Base-by-base conservation (phyloP, 2,329 filamentous ascomycete genomes). In the Aspergillus proliferans region DNA sequence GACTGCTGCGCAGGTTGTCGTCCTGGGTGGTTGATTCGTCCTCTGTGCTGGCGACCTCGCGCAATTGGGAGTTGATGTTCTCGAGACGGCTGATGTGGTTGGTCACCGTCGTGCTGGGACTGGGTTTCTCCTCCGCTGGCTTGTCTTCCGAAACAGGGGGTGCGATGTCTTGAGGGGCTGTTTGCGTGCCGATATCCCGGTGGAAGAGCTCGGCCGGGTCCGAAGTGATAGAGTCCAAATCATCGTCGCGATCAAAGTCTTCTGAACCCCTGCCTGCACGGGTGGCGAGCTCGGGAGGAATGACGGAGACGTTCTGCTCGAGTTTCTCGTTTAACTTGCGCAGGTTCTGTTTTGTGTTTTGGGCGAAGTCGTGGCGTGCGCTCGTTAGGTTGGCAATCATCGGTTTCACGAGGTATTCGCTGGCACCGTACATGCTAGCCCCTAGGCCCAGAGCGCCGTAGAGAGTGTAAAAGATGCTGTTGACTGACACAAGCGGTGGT, bases 161-260 rank as follows among this genome's bases (percentile, higher is more conserved):
- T 5, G 59, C 46, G 5, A 58, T 52, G 6, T 61, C 54, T 0
- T 64, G 63, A 22, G 77, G 77, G 2, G 75, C 76, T 2, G 82
- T 85, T 58, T 85, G 82, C 0, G 80, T 83, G 45, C 79, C 82
- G 51, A 80, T 76, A 57, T 84, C 81, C 28, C 81, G 75, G 62
- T 83, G 80, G 63, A 80, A 85, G 38, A 84, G 76, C 61, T 83
- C 81, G 1, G 81, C 82, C 2, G 81, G 80, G 55, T 84, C 82
- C 10, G 78, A 81, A 47, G 70, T 71, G 14, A 72, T 58, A 40
- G 75, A 78, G 19, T 77, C 76, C 12, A 59, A 60, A 40, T 80
- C 76, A 15, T 73, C 72, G 10, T 52, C 51, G 10, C 19, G 14
- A 36, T 45, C 42, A 42, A 3, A 4, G 28, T 59, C 49, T 22